Percentiles rank a stretch among this genome's conserved stretches.
Evolutionary conservation across 1,284 basidiomycete genomes (phyloP).

Genomic region (Ustilago tritici): DNA sequence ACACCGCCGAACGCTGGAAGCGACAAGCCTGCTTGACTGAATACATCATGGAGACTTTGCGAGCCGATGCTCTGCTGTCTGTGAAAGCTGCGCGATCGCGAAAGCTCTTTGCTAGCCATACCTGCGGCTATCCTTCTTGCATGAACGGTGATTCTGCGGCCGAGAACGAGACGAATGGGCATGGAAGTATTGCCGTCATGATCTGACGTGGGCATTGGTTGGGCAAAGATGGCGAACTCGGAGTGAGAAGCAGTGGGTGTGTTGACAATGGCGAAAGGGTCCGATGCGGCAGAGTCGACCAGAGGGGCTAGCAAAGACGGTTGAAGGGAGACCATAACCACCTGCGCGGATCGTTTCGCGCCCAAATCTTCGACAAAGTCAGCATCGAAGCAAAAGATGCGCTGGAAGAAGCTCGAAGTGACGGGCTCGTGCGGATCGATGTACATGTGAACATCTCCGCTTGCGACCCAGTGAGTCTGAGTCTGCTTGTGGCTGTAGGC

Average conservation of each 20-base stretch:
- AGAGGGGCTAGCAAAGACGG: constrained; percentile 15
- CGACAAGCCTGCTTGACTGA: constrained; percentile 44
- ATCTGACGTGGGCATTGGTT: constrained; percentile 9
- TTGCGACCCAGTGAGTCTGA: constrained; percentile 37
- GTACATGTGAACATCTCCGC: constrained; percentile 46
- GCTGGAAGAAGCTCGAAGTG: constrained; percentile 60
- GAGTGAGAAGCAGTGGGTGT: constrained; percentile 21
- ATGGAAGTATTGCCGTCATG: constrained; percentile 1
- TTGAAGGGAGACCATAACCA: constrained; percentile 21
- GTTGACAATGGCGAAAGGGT: constrained; percentile 19
- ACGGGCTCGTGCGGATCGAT: constrained; percentile 50
- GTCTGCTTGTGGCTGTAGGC: constrained; percentile 3
- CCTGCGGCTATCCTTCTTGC: constrained; percentile 9
- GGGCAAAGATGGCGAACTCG: constrained; percentile 50
- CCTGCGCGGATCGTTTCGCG: constrained; percentile 23
- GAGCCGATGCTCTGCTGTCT: constrained; percentile 29
- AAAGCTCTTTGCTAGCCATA: constrained; percentile 19
- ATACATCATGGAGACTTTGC: constrained; percentile 38
- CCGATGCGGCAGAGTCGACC: constrained; percentile 9
- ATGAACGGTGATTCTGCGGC: constrained; percentile 27
- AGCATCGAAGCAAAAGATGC: constrained; percentile 54
- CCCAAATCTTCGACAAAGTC: constrained; percentile 37
- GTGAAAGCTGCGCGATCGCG: constrained; percentile 39
- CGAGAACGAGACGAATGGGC: constrained; percentile 39
- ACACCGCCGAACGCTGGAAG: constrained; percentile 34